phyloP scores from a whole-genome alignment of 768 basidiomycete species.

The Strobilomyces dryophilus region DNA sequence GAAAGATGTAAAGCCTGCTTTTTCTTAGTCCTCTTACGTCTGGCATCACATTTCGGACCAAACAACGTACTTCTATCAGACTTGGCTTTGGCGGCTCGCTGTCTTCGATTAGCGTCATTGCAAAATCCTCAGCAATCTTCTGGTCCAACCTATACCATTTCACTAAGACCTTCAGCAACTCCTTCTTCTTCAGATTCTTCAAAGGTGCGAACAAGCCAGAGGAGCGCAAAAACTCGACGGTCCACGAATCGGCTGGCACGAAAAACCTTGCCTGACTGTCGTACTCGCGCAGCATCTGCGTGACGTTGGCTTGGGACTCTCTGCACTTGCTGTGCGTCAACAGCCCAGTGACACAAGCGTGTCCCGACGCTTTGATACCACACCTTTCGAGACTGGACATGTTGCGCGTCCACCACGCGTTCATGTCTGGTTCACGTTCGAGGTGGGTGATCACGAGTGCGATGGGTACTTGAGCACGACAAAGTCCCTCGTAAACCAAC shows the following conservation, averaged over 20 bases:
- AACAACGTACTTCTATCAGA: not conserved
- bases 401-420: constrained; percentile 31
- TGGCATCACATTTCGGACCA: not conserved
- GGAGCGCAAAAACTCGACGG: constrained; percentile 15
- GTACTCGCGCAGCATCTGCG: constrained; percentile 9
- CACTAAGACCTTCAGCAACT: constrained; percentile 15
- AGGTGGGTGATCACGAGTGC: constrained; percentile 35
- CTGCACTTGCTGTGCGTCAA: constrained; percentile 16
- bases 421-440: constrained; percentile 32
- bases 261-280: constrained; percentile 11
- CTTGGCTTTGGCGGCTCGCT: not conserved
- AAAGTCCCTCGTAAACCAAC: constrained; percentile 37
- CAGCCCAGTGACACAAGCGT: constrained; percentile 31
- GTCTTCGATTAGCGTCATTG: constrained; percentile 2
- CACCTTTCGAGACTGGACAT: constrained; percentile 12
- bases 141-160: constrained; percentile 20
- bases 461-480: constrained; percentile 27
- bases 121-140: constrained; percentile 14
- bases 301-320: constrained; percentile 13
- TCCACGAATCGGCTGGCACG: constrained; percentile 22
- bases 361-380: constrained; percentile 18
- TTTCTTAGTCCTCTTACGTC: not conserved
- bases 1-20: not conserved
- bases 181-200: constrained; percentile 12
- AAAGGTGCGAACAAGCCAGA: constrained; percentile 14